phyloP scores from a whole-genome alignment of 2,329 filamentous ascomycete species.

The Trichoderma koningii region DNA sequence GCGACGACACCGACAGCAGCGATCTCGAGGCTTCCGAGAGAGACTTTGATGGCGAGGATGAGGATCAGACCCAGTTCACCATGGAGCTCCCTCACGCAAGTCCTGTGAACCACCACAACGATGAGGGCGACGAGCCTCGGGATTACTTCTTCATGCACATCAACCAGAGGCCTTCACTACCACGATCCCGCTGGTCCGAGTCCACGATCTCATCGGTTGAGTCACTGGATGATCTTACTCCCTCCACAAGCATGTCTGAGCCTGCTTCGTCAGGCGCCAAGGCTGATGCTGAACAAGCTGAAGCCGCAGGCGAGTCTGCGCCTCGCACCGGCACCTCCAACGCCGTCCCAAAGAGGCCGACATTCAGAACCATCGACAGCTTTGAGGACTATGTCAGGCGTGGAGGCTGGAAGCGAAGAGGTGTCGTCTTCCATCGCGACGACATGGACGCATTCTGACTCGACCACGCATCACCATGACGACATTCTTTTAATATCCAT shows the following conservation, averaged over 20 bases:
- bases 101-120: constrained; percentile 33
- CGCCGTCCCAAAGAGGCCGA: constrained; percentile 40
- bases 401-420: constrained; percentile 48
- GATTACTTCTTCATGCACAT: constrained; percentile 42
- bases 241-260: constrained; percentile 19
- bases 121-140: constrained; percentile 33
- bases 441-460: constrained; percentile 30
- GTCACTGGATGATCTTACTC: constrained; percentile 34
- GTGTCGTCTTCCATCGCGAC: constrained; percentile 45
- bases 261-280: constrained; percentile 29
- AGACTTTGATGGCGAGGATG: constrained; percentile 23
- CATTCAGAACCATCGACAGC: constrained; percentile 43
- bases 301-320: constrained; percentile 31
- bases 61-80: constrained; percentile 29
- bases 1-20: constrained; percentile 34
- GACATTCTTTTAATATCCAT: neutral
- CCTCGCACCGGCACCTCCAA: constrained; percentile 39
- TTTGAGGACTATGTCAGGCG: constrained; percentile 48
- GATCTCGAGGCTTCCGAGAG: constrained; percentile 34
- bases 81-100: constrained; percentile 39
- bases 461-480: constrained; percentile 4
- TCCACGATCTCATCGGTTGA: constrained; percentile 43
- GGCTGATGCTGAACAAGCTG: constrained; percentile 33
- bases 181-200: constrained; percentile 47
- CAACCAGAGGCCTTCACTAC: constrained; percentile 38